Conservation (phyloP, 495 filamentous ascomycete species). For the Oleoguttula mirabilis region DNA sequence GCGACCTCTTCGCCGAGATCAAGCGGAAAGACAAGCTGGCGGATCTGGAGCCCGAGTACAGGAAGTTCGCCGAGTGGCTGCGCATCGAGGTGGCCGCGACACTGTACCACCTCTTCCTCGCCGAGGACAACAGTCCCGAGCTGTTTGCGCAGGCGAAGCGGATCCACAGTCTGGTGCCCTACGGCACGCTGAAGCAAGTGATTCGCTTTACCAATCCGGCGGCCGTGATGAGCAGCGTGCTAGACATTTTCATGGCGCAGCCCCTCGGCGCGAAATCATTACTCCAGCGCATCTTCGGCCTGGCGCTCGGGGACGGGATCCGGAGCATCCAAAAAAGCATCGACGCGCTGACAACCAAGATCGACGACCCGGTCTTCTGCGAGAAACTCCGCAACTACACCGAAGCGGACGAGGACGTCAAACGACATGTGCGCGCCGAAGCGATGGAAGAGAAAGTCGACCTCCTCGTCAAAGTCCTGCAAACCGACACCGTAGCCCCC, state of each 20-base stretch:
- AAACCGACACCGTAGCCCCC: slow-evolving; percentile 58
- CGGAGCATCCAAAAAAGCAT: slow-evolving; percentile 71
- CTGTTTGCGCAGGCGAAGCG: slow-evolving; percentile 85
- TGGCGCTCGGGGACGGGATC: slow-evolving; percentile 87
- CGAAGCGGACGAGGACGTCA: slow-evolving; percentile 58
- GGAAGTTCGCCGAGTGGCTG: slow-evolving; percentile 97
- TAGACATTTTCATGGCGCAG: slow-evolving; percentile 91
- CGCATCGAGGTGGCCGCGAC: slow-evolving; percentile 96
- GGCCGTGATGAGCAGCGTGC: slow-evolving; percentile 80
- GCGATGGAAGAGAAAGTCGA: slow-evolving; percentile 60
- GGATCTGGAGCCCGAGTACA: slow-evolving; percentile 85
- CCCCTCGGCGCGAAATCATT: slow-evolving; percentile 83
- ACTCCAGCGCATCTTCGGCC: slow-evolving; percentile 81
- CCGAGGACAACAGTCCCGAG: slow-evolving; percentile 94
- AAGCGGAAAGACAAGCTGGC: slow-evolving; percentile 71
- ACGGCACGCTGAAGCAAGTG: slow-evolving; percentile 85
- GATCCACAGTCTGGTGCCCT: slow-evolving; percentile 88
- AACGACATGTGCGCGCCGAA: slow-evolving; percentile 60
- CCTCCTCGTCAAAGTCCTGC: slow-evolving; percentile 69
- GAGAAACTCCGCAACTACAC: slow-evolving; percentile 70
- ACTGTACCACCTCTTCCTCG: slow-evolving; percentile 92
- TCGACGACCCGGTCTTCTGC: slow-evolving; percentile 67
- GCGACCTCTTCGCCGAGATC: slow-evolving; percentile 87
- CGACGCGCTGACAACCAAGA: slow-evolving; percentile 57
- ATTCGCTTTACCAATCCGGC: slow-evolving; percentile 94